These are phyloP conservation scores for Pseudoneurospora amorphoporcata DNA, from an alignment of 495 filamentous ascomycete genomes.

Conservation along the genomic window DNA sequence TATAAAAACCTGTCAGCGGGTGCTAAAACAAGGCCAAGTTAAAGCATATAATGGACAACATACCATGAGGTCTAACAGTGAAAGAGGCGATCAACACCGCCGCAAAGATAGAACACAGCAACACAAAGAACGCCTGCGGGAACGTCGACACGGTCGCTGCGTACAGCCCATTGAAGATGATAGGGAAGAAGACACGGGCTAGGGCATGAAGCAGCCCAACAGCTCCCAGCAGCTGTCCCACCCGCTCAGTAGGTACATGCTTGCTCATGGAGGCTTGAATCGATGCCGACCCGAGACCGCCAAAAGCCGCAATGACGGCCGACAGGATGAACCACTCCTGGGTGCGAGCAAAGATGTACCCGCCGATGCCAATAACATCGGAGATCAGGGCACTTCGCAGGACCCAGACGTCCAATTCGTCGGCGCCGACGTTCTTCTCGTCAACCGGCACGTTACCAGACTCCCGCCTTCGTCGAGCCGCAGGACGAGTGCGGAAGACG, in stretches of 20 bases:
- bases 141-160: slow-evolving; percentile 66
- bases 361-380: slow-evolving; percentile 65
- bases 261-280: slow-evolving; percentile 78
- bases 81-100: slow-evolving; percentile 55
- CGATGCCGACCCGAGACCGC: slow-evolving; percentile 75
- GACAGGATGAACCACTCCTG: slow-evolving; percentile 50
- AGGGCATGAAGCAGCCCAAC: slow-evolving; percentile 77
- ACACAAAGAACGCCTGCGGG: slow-evolving; percentile 74
- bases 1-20: slow-evolving; percentile 5
- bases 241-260: slow-evolving; percentile 70
- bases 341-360: slow-evolving; percentile 54
- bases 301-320: slow-evolving; percentile 62
- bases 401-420: slow-evolving; percentile 64
- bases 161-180: slow-evolving; percentile 78
- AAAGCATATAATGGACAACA: slow-evolving; percentile 19
- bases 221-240: slow-evolving; percentile 79
- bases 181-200: slow-evolving; percentile 66
- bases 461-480: slow-evolving; percentile 22
- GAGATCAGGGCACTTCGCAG: slow-evolving; percentile 69
- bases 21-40: not conserved
- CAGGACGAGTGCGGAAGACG: slow-evolving; percentile 47
- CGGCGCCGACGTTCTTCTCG: slow-evolving; percentile 55
- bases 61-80: slow-evolving; percentile 64
- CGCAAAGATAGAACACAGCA: slow-evolving; percentile 55
- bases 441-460: slow-evolving; percentile 17